Conservation (phyloP, 2,329 filamentous ascomycete genomes). For the Pyrenophora graminea region DNA sequence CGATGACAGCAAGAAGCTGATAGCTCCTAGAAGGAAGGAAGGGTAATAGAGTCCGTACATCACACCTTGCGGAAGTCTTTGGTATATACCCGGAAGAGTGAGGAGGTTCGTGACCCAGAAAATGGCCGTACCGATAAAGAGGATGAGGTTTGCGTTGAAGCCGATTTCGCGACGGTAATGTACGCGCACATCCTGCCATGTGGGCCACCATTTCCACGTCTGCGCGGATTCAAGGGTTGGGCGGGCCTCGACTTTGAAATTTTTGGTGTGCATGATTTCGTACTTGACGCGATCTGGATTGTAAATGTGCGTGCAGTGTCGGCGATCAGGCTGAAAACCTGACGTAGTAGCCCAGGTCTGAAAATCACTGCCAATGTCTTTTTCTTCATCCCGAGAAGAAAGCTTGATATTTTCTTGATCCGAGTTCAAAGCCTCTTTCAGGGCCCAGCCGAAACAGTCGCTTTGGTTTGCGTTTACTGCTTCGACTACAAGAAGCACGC, state of each 20-base stretch:
- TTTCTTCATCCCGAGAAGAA: no score
- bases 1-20: background rate
- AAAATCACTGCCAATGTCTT: no score
- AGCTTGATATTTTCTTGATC: background rate
- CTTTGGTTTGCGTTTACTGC: slow-evolving; percentile 1
- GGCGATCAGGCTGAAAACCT: no score
- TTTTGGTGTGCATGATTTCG: no score
- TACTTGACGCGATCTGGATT: no score
- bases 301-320: no score
- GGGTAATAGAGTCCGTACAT: no score
- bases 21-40: no score
- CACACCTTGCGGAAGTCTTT: no score
- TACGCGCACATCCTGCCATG: background rate
- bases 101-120: background rate
- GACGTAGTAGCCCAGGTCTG: no score
- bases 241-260: no score
- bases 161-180: background rate
- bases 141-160: background rate
- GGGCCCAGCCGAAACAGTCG: slow-evolving; percentile 2
- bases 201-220: background rate
- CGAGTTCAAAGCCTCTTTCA: background rate
- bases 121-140: background rate
- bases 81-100: background rate
- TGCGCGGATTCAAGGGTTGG: background rate
- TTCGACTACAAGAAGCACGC: slow-evolving; percentile 1